These are phyloP conservation scores for Yamagishiella unicocca DNA, from an alignment of 139 green algal genomes.

Conservation along the genomic window DNA sequence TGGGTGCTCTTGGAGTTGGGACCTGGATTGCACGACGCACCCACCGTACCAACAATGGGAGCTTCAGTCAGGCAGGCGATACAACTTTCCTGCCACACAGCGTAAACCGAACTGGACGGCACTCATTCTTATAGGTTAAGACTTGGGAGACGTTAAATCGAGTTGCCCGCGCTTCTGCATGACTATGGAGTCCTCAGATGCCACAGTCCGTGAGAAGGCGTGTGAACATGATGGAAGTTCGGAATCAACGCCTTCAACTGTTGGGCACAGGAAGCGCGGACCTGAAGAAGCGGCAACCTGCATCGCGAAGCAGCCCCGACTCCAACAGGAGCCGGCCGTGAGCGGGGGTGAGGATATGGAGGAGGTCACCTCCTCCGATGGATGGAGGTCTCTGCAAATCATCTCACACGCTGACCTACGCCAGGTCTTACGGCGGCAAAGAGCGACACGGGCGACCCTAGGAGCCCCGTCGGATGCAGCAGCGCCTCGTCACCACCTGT, in stretches of 20 bases:
- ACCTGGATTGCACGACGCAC: no score
- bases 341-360: conserved; percentile 13
- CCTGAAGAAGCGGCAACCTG: neutral
- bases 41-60: no score
- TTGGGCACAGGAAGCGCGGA: neutral
- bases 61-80: no score
- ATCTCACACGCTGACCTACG: neutral
- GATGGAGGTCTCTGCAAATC: neutral
- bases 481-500: neutral
- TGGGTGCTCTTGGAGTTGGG: no score
- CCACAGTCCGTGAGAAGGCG: no score
- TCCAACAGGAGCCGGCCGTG: neutral
- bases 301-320: neutral
- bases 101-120: no score
- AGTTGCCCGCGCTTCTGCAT: no score
- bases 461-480: neutral
- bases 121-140: no score
- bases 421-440: neutral
- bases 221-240: no score
- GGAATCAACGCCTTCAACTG: neutral
- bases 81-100: no score
- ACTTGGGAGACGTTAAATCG: no score
- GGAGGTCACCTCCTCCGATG: neutral
- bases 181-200: no score
- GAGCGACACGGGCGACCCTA: neutral